phyloP scores from a whole-genome alignment of 2,329 filamentous ascomycete species.

The Bipolaris sorokiniana region DNA sequence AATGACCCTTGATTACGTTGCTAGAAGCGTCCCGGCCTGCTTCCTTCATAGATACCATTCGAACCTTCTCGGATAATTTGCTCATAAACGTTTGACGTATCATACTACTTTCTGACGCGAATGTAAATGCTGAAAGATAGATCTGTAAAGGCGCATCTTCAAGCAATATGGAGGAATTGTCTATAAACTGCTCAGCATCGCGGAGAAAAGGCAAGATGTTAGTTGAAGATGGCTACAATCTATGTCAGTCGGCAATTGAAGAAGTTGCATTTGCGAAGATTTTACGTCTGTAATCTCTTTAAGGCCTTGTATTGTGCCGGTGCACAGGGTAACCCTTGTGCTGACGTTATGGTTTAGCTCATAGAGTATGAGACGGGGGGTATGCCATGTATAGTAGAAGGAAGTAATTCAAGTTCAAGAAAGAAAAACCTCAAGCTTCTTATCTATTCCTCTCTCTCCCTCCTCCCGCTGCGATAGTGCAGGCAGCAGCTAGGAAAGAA shows the following conservation, averaged over 20 bases:
- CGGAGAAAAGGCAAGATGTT: constrained; percentile 26
- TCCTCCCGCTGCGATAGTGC: too few species aligned
- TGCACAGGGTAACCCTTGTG: too few species aligned
- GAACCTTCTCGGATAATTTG: constrained; percentile 5
- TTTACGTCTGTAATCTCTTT: constrained; percentile 15
- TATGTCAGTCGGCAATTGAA: constrained; percentile 11
- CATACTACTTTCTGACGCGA: constrained; percentile 37
- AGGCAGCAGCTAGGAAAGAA: too few species aligned
- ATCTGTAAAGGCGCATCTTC: constrained; percentile 44
- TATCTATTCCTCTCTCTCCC: too few species aligned
- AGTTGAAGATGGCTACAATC: constrained; percentile 15
- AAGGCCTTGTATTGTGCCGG: too few species aligned
- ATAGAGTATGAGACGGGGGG: too few species aligned
- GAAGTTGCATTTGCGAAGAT: not conserved
- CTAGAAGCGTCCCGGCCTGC: constrained; percentile 14
- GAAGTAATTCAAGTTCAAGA: too few species aligned
- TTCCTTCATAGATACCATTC: constrained; percentile 13
- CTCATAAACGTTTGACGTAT: constrained; percentile 15
- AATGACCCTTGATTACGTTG: not conserved
- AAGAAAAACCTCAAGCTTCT: too few species aligned
- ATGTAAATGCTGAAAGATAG: constrained; percentile 49
- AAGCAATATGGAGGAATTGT: constrained; percentile 30
- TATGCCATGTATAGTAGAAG: too few species aligned
- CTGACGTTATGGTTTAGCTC: too few species aligned
- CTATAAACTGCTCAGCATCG: constrained; percentile 32